Percentiles rank a stretch among this genome's conserved stretches.
These are phyloP conservation scores for Vaccinium corymbosum DNA, from an alignment of 148 eudicot species.

Conservation along the genomic window DNA sequence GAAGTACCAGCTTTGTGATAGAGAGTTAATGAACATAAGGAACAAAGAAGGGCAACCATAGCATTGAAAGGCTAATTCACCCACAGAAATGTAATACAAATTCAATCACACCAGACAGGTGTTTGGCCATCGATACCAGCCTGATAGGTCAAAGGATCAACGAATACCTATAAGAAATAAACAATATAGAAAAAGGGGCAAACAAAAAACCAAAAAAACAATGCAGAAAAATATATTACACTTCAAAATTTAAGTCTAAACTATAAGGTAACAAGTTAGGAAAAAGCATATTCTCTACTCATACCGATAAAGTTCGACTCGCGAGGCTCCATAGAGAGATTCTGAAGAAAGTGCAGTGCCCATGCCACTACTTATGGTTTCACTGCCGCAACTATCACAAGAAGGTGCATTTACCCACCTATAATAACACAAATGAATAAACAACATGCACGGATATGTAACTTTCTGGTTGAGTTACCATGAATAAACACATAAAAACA, in stretches of 20 bases:
- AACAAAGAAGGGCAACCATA: too few species aligned
- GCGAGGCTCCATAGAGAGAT: conserved; percentile 59
- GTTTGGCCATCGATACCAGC: too few species aligned
- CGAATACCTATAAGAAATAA: neutral
- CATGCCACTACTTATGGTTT: conserved; percentile 65
- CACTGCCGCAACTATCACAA: conserved; percentile 73
- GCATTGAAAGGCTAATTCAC: too few species aligned
- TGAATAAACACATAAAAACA: neutral
- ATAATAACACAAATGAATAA: conserved; percentile 18
- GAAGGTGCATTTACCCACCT: conserved; percentile 94
- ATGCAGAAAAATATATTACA: neutral
- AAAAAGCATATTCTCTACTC: conserved; percentile 7
- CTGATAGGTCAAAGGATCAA: neutral
- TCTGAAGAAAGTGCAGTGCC: conserved; percentile 64
- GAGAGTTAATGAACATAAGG: too few species aligned
- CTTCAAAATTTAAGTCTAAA: neutral
- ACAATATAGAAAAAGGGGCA: neutral
- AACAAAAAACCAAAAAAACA: neutral
- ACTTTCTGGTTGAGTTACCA: neutral
- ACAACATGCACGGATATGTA: conserved; percentile 4
- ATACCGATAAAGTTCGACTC: conserved; percentile 93
- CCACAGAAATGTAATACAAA: too few species aligned
- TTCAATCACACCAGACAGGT: too few species aligned
- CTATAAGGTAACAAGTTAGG: neutral
- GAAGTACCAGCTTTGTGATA: too few species aligned